A percentile compares a stretch with the other conserved stretches of the same genome.
These are phyloP conservation scores for Zoysia japonica DNA, from an alignment of 176 grass and related monocot genomes.

Conservation along the genomic window DNA sequence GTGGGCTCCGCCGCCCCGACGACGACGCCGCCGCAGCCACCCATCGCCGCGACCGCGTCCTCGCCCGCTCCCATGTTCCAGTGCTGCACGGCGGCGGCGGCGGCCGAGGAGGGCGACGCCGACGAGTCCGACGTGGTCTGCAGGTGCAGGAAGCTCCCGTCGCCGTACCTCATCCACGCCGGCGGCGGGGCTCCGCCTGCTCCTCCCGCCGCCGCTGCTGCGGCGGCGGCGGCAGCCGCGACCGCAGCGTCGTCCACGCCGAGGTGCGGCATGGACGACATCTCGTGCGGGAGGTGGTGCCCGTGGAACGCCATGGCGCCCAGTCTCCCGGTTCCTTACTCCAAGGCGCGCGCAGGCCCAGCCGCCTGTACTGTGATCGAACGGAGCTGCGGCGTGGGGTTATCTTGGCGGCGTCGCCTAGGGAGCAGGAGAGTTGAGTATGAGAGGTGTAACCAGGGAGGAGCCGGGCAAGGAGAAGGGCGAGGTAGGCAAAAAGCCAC, in stretches of 20 bases:
- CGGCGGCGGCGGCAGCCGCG: neutral
- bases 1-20: neutral
- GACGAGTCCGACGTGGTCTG: conserved; percentile 68
- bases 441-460: conserved; percentile 11
- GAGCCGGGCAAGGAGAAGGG: neutral
- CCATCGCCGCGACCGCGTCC: conserved; percentile 35
- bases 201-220: conserved; percentile 26
- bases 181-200: conserved; percentile 14
- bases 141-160: conserved; percentile 77
- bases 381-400: neutral
- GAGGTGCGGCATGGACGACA: conserved; percentile 50
- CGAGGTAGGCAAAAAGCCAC: conserved; percentile 39
- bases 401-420: conserved; percentile 25
- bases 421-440: neutral
- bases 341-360: neutral
- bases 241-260: conserved; percentile 42
- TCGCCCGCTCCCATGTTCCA: conserved; percentile 29
- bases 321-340: conserved; percentile 8
- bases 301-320: conserved; percentile 58
- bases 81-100: neutral
- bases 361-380: neutral
- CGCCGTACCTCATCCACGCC: conserved; percentile 69
- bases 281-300: conserved; percentile 53
- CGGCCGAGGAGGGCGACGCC: conserved; percentile 15
- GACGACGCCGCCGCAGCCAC: conserved; percentile 11